A percentile compares a stretch with the other conserved stretches of the same genome.
Evolutionary conservation across 331 rosid species (phyloP).

Genomic region (Quercus tomentella): DNA sequence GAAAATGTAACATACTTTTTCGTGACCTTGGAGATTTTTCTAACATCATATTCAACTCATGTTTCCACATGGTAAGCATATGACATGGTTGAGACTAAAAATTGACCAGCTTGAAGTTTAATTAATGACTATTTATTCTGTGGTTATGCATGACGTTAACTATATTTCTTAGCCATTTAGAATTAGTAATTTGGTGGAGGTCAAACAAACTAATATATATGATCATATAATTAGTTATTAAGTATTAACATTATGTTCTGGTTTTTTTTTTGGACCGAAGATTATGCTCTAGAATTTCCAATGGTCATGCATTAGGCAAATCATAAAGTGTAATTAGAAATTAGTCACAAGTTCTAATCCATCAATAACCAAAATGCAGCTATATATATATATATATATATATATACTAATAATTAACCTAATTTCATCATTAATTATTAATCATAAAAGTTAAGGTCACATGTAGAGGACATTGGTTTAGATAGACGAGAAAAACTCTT

Average conservation of each 20-base stretch:
- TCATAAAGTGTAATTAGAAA: too few species aligned
- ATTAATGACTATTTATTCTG: background rate
- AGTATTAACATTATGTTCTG: too few species aligned
- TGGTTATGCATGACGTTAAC: background rate
- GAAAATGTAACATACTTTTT: background rate
- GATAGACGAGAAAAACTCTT: constrained; percentile 8
- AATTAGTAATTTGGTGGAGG: too few species aligned
- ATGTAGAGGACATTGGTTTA: background rate
- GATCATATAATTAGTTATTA: too few species aligned
- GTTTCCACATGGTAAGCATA: constrained; percentile 13
- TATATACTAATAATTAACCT: background rate
- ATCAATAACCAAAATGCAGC: too few species aligned
- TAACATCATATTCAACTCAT: background rate
- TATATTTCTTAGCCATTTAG: too few species aligned
- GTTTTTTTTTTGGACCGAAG: too few species aligned
- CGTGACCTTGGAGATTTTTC: background rate
- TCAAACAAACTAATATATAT: too few species aligned
- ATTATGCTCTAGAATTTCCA: too few species aligned
- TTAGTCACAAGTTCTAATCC: too few species aligned
- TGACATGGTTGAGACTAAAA: background rate
- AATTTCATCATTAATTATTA: background rate
- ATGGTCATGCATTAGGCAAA: too few species aligned
- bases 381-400: too few species aligned
- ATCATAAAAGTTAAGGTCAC: constrained; percentile 9
- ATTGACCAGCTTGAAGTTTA: background rate